Base-by-base conservation (phyloP, 2,329 filamentous ascomycete genomes). In the Colletotrichum sp. region DNA sequence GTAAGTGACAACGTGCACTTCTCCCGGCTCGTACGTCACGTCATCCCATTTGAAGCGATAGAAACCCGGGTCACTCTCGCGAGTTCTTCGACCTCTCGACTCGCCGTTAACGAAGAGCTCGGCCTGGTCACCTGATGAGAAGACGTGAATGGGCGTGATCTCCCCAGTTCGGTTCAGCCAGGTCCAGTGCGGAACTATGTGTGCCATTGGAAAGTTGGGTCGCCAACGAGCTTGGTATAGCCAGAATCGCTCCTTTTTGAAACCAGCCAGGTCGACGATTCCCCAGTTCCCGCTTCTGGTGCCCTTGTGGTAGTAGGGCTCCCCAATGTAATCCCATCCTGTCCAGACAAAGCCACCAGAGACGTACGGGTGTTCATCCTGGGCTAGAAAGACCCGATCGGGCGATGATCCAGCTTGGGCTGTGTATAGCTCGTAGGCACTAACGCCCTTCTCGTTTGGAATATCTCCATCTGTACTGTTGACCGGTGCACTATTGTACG, bases 231-330 rank as follows among this genome's bases (percentile, higher is more conserved):
- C n/a, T 26, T 56, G 52, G 21, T 56, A 56, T 0, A 26, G 52
- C 52, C 52, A 56, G 79, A 87, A 91, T 2, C 89, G 84, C 75
- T 91, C 89, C 79, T 91, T 91, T 72, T 84, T 85, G 80, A 91
- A 91, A 2, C 90, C 90, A 1, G 89, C 89, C 13, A 91, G 82
- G 73, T 91, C 89, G 48, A 91, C 85, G 74, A 91, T 90, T 9
- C 90, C 89, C 69, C 87, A 91, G 79, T 91, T 91, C 2, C 87
- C 88, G 79, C 87, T 89, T 13, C 88, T 86, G 5, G 87, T 81
- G 3, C 79, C 71, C 74, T 87, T 81, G 78, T 87, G 90, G 1
- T 87, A 87, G 7, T 85, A 87, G 1, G 87, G 87, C 78, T 89
- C 88, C 18, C 88, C 87, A 12, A 89, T 78, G 75, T 89, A 89